phyloP scores from a whole-genome alignment of 768 basidiomycete genomes.

The Boletus insuetus region DNA sequence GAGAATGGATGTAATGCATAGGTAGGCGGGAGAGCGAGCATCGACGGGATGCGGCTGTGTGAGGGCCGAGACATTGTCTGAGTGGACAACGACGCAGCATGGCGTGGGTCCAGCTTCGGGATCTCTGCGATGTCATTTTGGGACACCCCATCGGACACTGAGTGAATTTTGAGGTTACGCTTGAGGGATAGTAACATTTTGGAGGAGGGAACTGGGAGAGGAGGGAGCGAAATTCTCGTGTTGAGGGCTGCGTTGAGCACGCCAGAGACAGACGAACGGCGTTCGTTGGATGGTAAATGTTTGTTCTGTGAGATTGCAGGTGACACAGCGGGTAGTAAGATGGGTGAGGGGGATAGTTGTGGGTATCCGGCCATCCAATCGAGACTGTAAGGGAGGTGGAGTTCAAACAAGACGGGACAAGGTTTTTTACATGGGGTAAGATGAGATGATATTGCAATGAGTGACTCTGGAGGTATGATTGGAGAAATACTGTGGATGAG shows the following conservation, averaged over 20 bases:
- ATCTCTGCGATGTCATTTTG: background rate
- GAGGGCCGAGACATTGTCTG: conserved; percentile 1
- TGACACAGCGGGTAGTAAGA: conserved; percentile 20
- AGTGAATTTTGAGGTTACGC: conserved; percentile 11
- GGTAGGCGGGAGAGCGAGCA: conserved; percentile 5
- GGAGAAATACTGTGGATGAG: conserved; percentile 44
- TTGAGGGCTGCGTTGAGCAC: conserved; percentile 24
- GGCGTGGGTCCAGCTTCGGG: background rate
- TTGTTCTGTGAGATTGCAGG: conserved; percentile 10
- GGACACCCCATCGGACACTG: background rate
- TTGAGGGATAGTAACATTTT: conserved; percentile 22
- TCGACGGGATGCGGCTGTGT: conserved; percentile 7
- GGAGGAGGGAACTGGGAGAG: conserved; percentile 18
- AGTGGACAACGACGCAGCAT: background rate
- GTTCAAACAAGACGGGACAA: conserved; percentile 35
- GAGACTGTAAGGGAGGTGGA: conserved; percentile 32
- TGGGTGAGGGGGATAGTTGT: conserved; percentile 34
- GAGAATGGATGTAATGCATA: conserved; percentile 20
- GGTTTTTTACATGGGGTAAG: conserved; percentile 19
- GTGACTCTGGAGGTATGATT: conserved; percentile 52
- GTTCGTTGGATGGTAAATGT: conserved; percentile 2
- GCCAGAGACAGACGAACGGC: conserved; percentile 19
- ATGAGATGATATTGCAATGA: conserved; percentile 42
- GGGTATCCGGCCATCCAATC: conserved; percentile 40
- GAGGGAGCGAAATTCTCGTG: conserved; percentile 16